Base-by-base conservation (phyloP, 495 filamentous ascomycete genomes). In the Penicillium parvum region DNA sequence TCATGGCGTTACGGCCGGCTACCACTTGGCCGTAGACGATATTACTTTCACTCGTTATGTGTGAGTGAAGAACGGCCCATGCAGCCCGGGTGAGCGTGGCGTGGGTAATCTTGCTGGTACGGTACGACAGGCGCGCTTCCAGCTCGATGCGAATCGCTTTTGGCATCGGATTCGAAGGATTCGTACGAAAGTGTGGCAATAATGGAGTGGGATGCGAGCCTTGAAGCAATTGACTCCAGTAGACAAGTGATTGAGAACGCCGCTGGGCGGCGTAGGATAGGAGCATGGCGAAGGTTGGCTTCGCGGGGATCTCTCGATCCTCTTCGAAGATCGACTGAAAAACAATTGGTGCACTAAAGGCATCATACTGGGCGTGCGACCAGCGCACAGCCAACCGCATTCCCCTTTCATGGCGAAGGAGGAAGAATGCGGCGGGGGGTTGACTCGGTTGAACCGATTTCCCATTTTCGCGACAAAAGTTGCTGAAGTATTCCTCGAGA, bases 71-170 rank as follows among this genome's bases (percentile, higher is more conserved):
- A 1, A 66, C n/a, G 19, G 66, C 54, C 61, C 63, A 66, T 0
- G 65, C 65, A 8, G 61, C 50, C n/a, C 53, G 52, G 10, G 67
- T 33, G 10, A 63, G 23, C 8, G 52, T 58, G 5, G 61, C 64
- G 5, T 47, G 32, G 3, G 66, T 49, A 22, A 49, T 23, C n/a
- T 32, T 14, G 7, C 6, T 12, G 28, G 28, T 8, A 32, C 6
- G 28, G n/a, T 7, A 12, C 7, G 7, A 12, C 28, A 32, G 28
- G 14, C 12, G 12, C 12, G 28, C 28, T 4, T 32, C n/a, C n/a
- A n/a, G n/a, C n/a, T n/a, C n/a, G n/a, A n/a, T n/a, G n/a, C n/a
- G 12, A 14, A 7, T 32, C 8, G 6, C 8, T 12, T 32, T 12
- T 12, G 28, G 28, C 6, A 7, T 32, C 4, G 7, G 28, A 8